phyloP scores from a whole-genome alignment of 179 eudicot genomes.

The Pouteria campechiana region DNA sequence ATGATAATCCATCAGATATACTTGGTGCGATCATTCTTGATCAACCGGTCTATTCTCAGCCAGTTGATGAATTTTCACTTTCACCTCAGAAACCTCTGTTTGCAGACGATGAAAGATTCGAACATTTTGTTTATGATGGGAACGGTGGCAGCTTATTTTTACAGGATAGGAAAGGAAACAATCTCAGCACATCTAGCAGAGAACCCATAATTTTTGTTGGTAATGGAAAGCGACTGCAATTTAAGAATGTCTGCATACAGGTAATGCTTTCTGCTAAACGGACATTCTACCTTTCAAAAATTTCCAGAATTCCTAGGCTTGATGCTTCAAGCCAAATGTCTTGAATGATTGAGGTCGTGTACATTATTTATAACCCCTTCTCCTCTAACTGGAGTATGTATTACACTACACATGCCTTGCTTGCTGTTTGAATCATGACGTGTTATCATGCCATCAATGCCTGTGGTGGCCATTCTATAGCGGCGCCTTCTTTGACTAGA shows the following conservation, averaged over 20 bases:
- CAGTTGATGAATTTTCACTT: constrained; percentile 42
- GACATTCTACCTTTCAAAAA: no score
- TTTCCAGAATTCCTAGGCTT: no score
- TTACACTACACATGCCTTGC: no score
- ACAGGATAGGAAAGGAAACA: constrained; percentile 47
- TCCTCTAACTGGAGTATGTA: no score
- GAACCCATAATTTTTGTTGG: constrained; percentile 80
- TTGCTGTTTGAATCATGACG: no score
- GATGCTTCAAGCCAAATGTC: no score
- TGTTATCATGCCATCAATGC: no score
- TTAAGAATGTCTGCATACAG: constrained; percentile 68
- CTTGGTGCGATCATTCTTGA: constrained; percentile 66
- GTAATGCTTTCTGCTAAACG: constrained; percentile 26
- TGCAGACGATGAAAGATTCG: constrained; percentile 62
- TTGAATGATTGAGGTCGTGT: no score
- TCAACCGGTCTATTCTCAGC: constrained; percentile 45
- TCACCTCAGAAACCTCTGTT: constrained; percentile 81
- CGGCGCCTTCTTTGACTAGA: no score
- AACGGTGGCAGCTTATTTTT: constrained; percentile 68
- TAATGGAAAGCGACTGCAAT: constrained; percentile 68
- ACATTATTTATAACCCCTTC: no score
- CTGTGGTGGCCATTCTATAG: no score
- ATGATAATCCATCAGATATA: constrained; percentile 28
- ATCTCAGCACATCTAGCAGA: constrained; percentile 40
- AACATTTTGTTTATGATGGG: constrained; percentile 74